These are phyloP conservation scores for Neurospora pannonica DNA, from an alignment of 495 filamentous ascomycete species.

Conservation along the genomic window DNA sequence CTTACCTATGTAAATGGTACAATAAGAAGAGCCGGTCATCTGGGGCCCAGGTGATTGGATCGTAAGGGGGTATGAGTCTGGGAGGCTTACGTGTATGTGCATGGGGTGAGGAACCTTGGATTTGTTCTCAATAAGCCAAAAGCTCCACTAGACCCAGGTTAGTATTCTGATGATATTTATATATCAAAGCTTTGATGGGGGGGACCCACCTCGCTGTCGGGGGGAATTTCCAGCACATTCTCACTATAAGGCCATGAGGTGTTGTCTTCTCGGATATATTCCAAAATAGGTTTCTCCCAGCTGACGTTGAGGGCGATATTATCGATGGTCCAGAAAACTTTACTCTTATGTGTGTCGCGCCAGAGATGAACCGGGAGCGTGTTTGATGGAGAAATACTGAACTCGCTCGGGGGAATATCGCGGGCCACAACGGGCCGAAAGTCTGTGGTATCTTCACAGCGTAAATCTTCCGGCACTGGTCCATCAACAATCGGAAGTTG, in stretches of 20 bases:
- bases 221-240: slow-evolving; percentile 28
- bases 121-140: slow-evolving; percentile 25
- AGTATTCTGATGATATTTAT: background rate
- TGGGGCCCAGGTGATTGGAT: background rate
- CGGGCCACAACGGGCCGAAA: slow-evolving; percentile 8
- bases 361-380: background rate
- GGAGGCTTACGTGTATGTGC: slow-evolving; percentile 36
- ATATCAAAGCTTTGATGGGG: background rate
- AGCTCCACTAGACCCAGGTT: slow-evolving; percentile 3
- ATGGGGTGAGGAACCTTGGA: slow-evolving; percentile 36
- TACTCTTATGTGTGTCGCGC: background rate
- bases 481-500: slow-evolving; percentile 1
- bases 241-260: slow-evolving; percentile 20
- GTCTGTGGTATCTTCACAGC: slow-evolving; percentile 5
- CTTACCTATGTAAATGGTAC: slow-evolving; percentile 12
- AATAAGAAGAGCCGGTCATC: background rate
- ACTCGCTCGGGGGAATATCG: background rate
- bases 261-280: slow-evolving; percentile 25
- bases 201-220: slow-evolving; percentile 8
- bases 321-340: slow-evolving; percentile 26
- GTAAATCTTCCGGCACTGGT: slow-evolving; percentile 1
- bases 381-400: background rate
- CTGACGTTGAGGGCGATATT: slow-evolving; percentile 16
- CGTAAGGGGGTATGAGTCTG: slow-evolving; percentile 6
- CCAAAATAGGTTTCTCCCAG: slow-evolving; percentile 31